A percentile compares a stretch with the other conserved stretches of the same genome.
Conservation (phyloP, 2,329 filamentous ascomycete genomes). For the Fusarium succisae region DNA sequence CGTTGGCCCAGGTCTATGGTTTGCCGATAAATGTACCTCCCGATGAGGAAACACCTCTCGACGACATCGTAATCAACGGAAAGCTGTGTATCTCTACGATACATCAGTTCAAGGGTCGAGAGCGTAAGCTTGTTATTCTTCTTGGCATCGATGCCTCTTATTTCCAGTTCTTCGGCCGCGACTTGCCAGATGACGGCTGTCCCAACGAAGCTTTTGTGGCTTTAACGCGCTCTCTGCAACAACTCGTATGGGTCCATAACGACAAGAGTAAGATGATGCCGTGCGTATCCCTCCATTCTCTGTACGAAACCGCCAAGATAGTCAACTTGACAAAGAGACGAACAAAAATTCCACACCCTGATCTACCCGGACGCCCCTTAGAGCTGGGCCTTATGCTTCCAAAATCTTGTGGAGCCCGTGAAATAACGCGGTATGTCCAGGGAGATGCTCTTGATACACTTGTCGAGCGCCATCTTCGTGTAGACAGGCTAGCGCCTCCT, state of each 20-base stretch:
- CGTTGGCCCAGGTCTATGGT: background rate
- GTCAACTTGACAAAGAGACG: background rate
- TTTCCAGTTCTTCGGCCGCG: constrained; percentile 37
- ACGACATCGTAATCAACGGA: constrained; percentile 39
- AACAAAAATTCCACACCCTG: background rate
- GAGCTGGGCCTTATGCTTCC: constrained; percentile 27
- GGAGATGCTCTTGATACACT: constrained; percentile 34
- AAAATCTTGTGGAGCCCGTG: constrained; percentile 9
- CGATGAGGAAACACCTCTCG: constrained; percentile 37
- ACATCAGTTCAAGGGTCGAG: constrained; percentile 48
- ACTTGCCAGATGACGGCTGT: constrained; percentile 43
- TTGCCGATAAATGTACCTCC: constrained; percentile 38
- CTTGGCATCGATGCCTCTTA: constrained; percentile 40
- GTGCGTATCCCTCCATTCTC: constrained; percentile 29
- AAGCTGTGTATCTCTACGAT: constrained; percentile 46
- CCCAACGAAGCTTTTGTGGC: constrained; percentile 46
- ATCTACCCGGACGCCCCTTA: constrained; percentile 13
- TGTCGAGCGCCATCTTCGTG: constrained; percentile 22
- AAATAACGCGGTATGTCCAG: constrained; percentile 39
- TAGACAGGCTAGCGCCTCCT: constrained; percentile 8
- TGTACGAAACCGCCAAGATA: constrained; percentile 30
- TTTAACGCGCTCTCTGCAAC: constrained; percentile 42
- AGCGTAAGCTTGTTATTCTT: constrained; percentile 44
- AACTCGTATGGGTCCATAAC: constrained; percentile 43
- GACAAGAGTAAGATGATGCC: constrained; percentile 32